Base-by-base conservation (phyloP, 2,329 filamentous ascomycete genomes). In the Coniella lustricola region DNA sequence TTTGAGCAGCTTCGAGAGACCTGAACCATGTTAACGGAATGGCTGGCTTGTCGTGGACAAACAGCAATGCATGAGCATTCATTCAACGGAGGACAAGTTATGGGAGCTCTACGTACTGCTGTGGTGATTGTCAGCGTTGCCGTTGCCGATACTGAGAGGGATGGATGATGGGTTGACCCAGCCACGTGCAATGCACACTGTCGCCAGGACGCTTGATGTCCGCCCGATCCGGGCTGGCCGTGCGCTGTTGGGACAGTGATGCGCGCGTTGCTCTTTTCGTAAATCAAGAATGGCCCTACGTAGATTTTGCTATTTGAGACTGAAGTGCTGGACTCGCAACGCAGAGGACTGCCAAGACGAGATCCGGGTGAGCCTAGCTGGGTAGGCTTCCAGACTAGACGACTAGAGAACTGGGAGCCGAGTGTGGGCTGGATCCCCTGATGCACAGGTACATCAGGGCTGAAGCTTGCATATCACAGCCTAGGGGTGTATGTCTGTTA, bases 291-390 rank as follows among this genome's bases (percentile, higher is more conserved):
- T 25, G 51, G n/a, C 40, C 36, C 48, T 50, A 53, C 42, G 48
- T 53, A 53, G 51, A 53, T 53, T 42, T 44, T 43, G 42, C 44
- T 53, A 36, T 40, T 43, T 45, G 48, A 50, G 9, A 44, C 22
- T 36, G 47, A 50, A 32, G 40, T 25, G 18, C 17, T 20, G 40
- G 40, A 14, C 16, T 17, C 29, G 31, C 40, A n/a, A 48, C 38
- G n/a, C 29, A 40, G 16, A 44, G 43, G 44, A 25, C 29, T 38
- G 38, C 22, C 38, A 40, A 36, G 44, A 34, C 32, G 44, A 39
- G 51, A 17, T 31, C 29, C 16, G 25, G 14, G 17, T 9, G 35
- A 35, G 37, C 35, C 21, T 36, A 50, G 50, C 41, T 40, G 21
- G 37, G 43, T 21, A 14, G 39, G 43, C 20, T 14, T 18, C 35